phyloP scores from a whole-genome alignment of 2,329 filamentous ascomycete species.

The Colletotrichum cordylinicola region DNA sequence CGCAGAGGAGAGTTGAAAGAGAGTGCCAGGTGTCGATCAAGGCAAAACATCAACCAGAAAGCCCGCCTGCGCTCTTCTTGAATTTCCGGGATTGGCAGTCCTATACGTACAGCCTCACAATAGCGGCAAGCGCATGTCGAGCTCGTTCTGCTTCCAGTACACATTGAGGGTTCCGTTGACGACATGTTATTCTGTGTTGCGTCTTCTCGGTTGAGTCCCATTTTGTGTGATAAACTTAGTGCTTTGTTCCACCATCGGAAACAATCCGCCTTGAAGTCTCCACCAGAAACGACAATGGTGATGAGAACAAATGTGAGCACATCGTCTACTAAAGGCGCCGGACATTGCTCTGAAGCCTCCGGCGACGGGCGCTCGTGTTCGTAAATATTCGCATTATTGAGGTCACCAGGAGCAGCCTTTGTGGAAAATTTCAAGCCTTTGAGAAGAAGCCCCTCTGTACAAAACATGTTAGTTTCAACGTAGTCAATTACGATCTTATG shows the following conservation, averaged over 20 bases:
- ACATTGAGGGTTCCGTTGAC: background rate
- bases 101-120: background rate
- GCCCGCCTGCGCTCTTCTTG: constrained; percentile 51
- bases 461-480: background rate
- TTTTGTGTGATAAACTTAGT: constrained; percentile 37
- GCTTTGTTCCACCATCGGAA: constrained; percentile 54
- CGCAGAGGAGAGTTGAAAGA: constrained; percentile 50
- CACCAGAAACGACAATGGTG: constrained; percentile 50
- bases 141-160: background rate
- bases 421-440: background rate
- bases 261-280: constrained; percentile 54
- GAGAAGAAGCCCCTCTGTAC: background rate
- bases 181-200: background rate
- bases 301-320: constrained; percentile 51
- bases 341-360: background rate
- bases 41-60: constrained; percentile 53
- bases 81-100: background rate
- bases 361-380: background rate
- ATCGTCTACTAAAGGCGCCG: constrained; percentile 37
- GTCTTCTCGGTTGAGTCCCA: background rate
- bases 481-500: background rate
- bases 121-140: background rate
- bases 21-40: constrained; percentile 52
- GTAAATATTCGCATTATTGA: background rate
- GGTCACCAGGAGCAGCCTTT: background rate